Percentiles rank a stretch among this genome's conserved stretches.
These are phyloP conservation scores for Cryphonectria radicalis DNA, from an alignment of 2,329 filamentous ascomycete genomes.

Conservation along the genomic window DNA sequence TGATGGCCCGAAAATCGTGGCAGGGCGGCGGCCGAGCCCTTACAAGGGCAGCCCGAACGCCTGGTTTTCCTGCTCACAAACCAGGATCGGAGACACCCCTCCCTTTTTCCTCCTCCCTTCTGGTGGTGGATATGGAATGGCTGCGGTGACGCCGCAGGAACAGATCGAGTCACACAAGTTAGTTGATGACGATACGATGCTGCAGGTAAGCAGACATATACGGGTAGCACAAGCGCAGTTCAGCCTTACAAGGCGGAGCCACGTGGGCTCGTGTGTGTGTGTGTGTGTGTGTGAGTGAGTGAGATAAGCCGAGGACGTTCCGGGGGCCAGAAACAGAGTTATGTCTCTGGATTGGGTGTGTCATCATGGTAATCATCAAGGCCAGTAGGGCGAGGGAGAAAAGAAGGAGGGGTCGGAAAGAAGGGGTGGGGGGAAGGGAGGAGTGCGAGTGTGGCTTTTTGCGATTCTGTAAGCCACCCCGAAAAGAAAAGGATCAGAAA, in stretches of 20 bases:
- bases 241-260: constrained; percentile 17
- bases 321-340: not conserved
- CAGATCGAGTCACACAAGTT: not conserved
- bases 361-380: not conserved
- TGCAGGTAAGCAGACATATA: not conserved
- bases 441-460: not conserved
- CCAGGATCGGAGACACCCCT: not conserved
- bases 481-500: not conserved
- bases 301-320: not conserved
- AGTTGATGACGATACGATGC: not conserved
- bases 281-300: not conserved
- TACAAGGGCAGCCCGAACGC: not conserved
- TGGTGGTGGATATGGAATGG: not conserved
- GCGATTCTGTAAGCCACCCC: not conserved
- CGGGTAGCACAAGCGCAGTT: not conserved
- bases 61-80: not conserved
- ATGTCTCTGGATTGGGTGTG: not conserved
- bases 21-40: not conserved
- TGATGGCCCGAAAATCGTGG: not conserved
- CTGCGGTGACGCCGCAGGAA: not conserved
- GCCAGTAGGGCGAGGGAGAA: not conserved
- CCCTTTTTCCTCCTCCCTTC: not conserved
- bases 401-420: not conserved
- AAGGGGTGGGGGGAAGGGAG: no score
- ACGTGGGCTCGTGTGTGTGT: constrained; percentile 7